phyloP scores from a whole-genome alignment of 352 stramenopile genomes.

The Phytophthora citricola region DNA sequence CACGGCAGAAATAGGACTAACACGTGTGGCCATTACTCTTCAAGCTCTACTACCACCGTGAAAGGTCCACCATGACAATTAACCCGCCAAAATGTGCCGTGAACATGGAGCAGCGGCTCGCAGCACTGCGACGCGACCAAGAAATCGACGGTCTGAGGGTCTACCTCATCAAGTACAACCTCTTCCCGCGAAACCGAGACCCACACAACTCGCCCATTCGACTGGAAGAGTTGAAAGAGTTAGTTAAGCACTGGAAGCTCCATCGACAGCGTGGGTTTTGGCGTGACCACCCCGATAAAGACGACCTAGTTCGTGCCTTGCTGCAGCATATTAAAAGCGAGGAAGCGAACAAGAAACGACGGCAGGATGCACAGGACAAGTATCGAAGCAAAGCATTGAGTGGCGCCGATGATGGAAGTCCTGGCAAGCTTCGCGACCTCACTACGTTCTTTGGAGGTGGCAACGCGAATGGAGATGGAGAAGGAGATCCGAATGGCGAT shows the following conservation, averaged over 20 bases:
- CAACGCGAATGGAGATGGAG: slow-evolving; percentile 7
- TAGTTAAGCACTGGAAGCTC: slow-evolving; percentile 93
- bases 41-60: background rate
- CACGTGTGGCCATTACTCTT: background rate
- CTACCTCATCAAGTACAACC: slow-evolving; percentile 90
- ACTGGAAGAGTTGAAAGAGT: slow-evolving; percentile 91
- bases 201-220: slow-evolving; percentile 88
- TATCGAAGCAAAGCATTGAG: slow-evolving; percentile 55
- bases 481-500: slow-evolving; percentile 18
- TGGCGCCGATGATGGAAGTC: slow-evolving; percentile 23
- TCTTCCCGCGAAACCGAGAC: slow-evolving; percentile 85
- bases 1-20: slow-evolving; percentile 22
- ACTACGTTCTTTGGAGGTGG: slow-evolving; percentile 57
- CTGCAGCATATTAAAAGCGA: slow-evolving; percentile 88
- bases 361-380: slow-evolving; percentile 84
- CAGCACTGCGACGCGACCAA: slow-evolving; percentile 77
- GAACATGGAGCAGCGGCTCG: slow-evolving; percentile 88
- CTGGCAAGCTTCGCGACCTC: slow-evolving; percentile 66
- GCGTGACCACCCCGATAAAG: slow-evolving; percentile 90
- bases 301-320: slow-evolving; percentile 88
- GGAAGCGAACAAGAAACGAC: slow-evolving; percentile 78
- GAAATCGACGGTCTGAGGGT: slow-evolving; percentile 85
- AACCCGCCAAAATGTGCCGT: slow-evolving; percentile 81
- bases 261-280: slow-evolving; percentile 90
- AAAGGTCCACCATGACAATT: slow-evolving; percentile 57